A percentile compares a stretch with the other conserved stretches of the same genome.
These are phyloP conservation scores for Babesia caballi DNA, from an alignment of 169 alveolate species.

Conservation along the genomic window DNA sequence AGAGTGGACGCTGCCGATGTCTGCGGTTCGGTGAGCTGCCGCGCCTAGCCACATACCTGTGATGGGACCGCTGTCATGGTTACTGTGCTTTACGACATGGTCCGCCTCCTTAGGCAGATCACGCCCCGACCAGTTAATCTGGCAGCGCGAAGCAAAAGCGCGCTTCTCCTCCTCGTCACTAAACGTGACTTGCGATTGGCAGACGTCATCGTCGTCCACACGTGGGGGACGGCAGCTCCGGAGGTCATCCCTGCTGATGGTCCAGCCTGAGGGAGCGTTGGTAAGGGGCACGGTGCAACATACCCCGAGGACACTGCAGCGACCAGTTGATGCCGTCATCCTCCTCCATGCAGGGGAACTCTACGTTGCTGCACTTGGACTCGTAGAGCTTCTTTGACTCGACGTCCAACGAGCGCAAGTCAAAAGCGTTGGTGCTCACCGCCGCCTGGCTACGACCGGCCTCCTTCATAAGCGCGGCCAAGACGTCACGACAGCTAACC, in stretches of 20 bases:
- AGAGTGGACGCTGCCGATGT: slow-evolving; percentile 1
- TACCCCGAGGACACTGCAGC: slow-evolving; percentile 49
- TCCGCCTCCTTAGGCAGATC: neutral
- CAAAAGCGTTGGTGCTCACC: neutral
- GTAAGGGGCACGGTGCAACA: neutral
- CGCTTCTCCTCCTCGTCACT: slow-evolving; percentile 55
- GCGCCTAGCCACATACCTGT: neutral
- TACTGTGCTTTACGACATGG: too few species aligned
- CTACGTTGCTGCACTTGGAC: slow-evolving; percentile 45
- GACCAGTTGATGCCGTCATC: slow-evolving; percentile 44
- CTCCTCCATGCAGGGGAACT: slow-evolving; percentile 44
- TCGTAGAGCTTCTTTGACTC: slow-evolving; percentile 43
- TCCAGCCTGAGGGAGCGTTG: neutral
- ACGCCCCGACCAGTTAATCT: slow-evolving; percentile 38
- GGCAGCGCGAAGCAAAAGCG: slow-evolving; percentile 51
- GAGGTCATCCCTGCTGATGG: slow-evolving; percentile 9
- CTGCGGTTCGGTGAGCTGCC: neutral
- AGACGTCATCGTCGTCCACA: slow-evolving; percentile 41
- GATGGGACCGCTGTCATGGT: slow-evolving; percentile 27
- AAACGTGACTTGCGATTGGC: slow-evolving; percentile 21
- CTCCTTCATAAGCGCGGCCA: slow-evolving; percentile 4
- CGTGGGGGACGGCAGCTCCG: slow-evolving; percentile 23
- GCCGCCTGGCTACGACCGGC: neutral
- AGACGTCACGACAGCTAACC: slow-evolving; percentile 1
- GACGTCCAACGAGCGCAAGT: slow-evolving; percentile 14